Evolutionary conservation across 2,329 filamentous ascomycete genomes (phyloP), one percentile per base, ranked within the genome.

Genomic region (Cercospora sojina): DNA sequence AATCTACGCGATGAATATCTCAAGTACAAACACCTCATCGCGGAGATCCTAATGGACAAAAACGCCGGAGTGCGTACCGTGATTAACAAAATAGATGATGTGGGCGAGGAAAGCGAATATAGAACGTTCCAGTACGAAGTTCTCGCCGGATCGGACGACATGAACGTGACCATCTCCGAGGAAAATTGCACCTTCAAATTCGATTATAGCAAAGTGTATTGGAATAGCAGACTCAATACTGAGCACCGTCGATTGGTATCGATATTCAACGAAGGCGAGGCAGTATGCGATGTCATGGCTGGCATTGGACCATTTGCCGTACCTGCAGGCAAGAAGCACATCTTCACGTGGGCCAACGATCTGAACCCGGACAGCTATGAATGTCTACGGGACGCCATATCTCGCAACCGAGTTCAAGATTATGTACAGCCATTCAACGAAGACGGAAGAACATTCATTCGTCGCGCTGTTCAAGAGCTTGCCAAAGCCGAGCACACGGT

Each of bases 271-370:
- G 88, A 90, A 6, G 93, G 95, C 43, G 91, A 98, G 75, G 93
- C 93, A 3, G 91, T 98, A 1, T 95, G 90, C 81, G 95, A 99
- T 79, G 90, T 97, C 70, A 99, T 98, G 94, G 94, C 93, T 0
- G 95, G 95, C 51, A 93, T 99, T 59, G 95, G 95, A 0, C 95
- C 95, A 0, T 99, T 99, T 78, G 93, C 94, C 23, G 85, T 97
- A 3, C 95, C 95, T 0, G 93, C 94, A 0, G 95, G 92, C 16
- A 96, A 91, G 82, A 94, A 91, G 78, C 88, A 87, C 43, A 91
- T 96, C 29, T 96, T 98, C 73, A 93, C 97, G 18, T 96, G 91
- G 89, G 95, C 93, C 43, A 99, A 98, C 79, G 95, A 99, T 78
- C 89, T 97, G 77, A 99, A 99, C 77, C 94, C 94, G 0, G 91